phyloP scores from a whole-genome alignment of 306 rosid genomes.

The Cicer bijugum region DNA sequence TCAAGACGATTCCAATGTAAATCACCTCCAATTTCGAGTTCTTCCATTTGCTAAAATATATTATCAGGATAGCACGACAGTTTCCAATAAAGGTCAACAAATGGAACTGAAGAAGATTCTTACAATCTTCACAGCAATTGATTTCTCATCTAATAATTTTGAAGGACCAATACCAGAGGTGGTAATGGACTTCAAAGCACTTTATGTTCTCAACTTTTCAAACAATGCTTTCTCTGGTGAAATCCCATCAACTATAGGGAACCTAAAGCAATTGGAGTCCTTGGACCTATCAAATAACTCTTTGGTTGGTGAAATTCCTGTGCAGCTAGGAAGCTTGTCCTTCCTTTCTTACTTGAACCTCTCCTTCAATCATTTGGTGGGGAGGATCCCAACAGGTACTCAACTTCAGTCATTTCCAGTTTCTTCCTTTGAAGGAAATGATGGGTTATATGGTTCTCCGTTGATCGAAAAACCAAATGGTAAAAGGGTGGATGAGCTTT shows the following conservation, averaged over 20 bases:
- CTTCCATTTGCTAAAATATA: neutral
- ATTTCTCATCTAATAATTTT: slow-evolving; percentile 45
- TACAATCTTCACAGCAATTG: slow-evolving; percentile 32
- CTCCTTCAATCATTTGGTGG: slow-evolving; percentile 45
- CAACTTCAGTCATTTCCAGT: slow-evolving; percentile 51
- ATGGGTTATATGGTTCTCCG: slow-evolving; percentile 47
- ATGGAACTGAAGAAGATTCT: slow-evolving; percentile 23
- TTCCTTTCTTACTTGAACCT: slow-evolving; percentile 46
- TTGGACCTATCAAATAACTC: slow-evolving; percentile 49
- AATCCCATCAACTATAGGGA: slow-evolving; percentile 49
- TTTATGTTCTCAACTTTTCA: slow-evolving; percentile 46
- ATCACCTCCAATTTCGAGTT: neutral
- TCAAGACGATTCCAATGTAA: neutral
- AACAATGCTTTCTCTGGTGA: slow-evolving; percentile 36
- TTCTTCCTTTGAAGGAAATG: slow-evolving; percentile 43
- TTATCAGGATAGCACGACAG: slow-evolving; percentile 38
- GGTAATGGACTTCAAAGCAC: slow-evolving; percentile 27
- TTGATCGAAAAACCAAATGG: neutral
- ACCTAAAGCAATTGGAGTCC: slow-evolving; percentile 44
- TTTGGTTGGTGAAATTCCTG: slow-evolving; percentile 42
- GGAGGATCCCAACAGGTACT: slow-evolving; percentile 45
- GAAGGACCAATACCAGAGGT: slow-evolving; percentile 46
- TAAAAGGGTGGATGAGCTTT: neutral
- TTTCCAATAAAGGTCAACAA: slow-evolving; percentile 23
- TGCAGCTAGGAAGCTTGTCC: neutral